phyloP scores from a whole-genome alignment of 2,329 filamentous ascomycete genomes.

The Anthostomella pinea region DNA sequence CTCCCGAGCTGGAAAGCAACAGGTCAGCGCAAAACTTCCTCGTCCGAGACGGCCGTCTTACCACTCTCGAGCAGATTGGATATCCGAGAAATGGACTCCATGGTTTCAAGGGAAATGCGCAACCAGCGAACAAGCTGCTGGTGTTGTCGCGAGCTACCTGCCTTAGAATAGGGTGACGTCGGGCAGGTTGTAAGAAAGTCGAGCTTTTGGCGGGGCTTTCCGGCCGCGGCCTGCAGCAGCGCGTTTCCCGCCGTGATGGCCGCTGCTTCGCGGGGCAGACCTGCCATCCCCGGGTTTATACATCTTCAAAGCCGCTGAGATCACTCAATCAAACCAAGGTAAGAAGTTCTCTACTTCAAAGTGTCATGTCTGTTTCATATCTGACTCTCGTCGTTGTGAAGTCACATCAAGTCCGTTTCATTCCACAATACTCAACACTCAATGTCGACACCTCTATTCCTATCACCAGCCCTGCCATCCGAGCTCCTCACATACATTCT shows the following conservation, averaged over 20 bases:
- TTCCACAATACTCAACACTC: constrained; percentile 5
- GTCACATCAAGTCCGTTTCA: too few species aligned
- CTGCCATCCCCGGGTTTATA: too few species aligned
- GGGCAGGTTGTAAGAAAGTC: too few species aligned
- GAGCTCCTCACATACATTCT: constrained; percentile 66
- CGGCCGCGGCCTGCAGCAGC: too few species aligned
- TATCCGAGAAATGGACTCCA: constrained; percentile 96
- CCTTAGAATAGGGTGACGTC: background rate
- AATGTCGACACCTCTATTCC: constrained; percentile 35
- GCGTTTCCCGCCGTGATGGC: too few species aligned
- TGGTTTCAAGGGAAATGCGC: constrained; percentile 37
- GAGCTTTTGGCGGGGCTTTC: too few species aligned
- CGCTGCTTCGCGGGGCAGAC: too few species aligned
- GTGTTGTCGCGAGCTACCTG: constrained; percentile 8
- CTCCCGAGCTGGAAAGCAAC: constrained; percentile 69
- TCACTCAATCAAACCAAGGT: too few species aligned
- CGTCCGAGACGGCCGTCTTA: constrained; percentile 40
- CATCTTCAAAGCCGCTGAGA: too few species aligned
- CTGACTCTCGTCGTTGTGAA: constrained; percentile 13
- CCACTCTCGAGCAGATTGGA: constrained; percentile 93
- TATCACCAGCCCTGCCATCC: constrained; percentile 53
- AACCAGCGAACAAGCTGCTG: constrained; percentile 28
- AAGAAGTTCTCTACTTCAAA: too few species aligned
- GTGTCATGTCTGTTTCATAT: too few species aligned
- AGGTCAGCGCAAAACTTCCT: constrained; percentile 10